A percentile compares a stretch with the other conserved stretches of the same genome.
Conservation (phyloP, 192 early-diverging fungal species). For the Haplosporangium gracile region DNA sequence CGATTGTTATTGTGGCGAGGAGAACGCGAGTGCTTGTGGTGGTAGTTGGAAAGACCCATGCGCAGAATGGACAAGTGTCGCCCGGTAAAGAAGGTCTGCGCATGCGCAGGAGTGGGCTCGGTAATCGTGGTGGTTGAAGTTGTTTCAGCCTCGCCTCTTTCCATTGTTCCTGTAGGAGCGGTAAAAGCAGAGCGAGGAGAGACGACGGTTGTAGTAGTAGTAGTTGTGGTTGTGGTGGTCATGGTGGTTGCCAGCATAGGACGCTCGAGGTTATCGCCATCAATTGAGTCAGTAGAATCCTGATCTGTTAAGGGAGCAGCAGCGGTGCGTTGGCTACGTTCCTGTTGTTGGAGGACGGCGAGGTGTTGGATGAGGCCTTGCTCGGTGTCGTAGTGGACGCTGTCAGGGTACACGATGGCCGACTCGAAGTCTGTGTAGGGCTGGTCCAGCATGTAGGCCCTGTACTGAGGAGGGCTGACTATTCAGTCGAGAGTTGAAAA, state of each 20-base stretch:
- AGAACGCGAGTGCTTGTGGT: slow-evolving; percentile 3
- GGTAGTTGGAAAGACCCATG: slow-evolving; percentile 17
- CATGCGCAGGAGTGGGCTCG: background rate
- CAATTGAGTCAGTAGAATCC: background rate
- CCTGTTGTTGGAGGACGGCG: slow-evolving; percentile 15
- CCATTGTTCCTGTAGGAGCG: too few relatives aligned
- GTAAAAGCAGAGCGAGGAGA: background rate
- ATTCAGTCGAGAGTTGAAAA: background rate
- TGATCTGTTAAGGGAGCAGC: background rate
- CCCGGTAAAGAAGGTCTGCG: slow-evolving; percentile 13
- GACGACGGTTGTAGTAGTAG: slow-evolving; percentile 4
- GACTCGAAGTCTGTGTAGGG: slow-evolving; percentile 25
- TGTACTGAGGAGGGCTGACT: slow-evolving; percentile 41
- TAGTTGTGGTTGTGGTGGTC: slow-evolving; percentile 31
- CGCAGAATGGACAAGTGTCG: slow-evolving; percentile 32
- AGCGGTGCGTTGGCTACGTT: background rate
- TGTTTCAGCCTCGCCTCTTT: background rate
- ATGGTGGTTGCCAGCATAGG: slow-evolving; percentile 27
- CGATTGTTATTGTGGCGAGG: slow-evolving; percentile 3
- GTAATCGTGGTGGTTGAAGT: background rate
- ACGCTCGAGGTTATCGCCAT: background rate
- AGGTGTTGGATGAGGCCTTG: slow-evolving; percentile 21
- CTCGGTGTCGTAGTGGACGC: slow-evolving; percentile 14
- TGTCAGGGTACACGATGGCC: slow-evolving; percentile 14
- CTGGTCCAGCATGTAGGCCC: slow-evolving; percentile 34